Evolutionary conservation across 176 grass and related monocot genomes (phyloP), one percentile per base, ranked within the genome.

Genomic region (Eleusine indica): DNA sequence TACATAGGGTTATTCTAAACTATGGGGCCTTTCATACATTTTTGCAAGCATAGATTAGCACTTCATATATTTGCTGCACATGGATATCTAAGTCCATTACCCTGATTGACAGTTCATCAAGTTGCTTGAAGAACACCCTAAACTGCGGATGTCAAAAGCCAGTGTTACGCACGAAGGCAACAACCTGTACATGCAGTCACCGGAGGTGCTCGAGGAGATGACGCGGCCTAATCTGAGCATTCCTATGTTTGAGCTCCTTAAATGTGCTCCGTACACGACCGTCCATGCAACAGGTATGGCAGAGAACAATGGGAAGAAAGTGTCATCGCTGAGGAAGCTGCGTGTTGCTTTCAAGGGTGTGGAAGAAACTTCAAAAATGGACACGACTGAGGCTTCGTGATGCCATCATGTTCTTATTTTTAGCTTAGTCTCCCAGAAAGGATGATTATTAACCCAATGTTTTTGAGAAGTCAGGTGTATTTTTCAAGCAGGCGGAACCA

Each of bases 161-260:
- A 99, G 96, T 58, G 91, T 99, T 56, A 92, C 85, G 11, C 87
- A 89, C 30, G 84, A 71, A 85, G 89, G 93, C 51, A 90, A 94
- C 52, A 98, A 93, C 66, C 74, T 98, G 52, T 98, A 98, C 82
- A 95, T 94, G 95, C 95, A 98, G 78, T 85, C 95, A 61, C 95
- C 92, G 48, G 92, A 91, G 37, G 74, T 94, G 70, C 92, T 98
- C 21, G 92, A 94, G 85, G 86, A 91, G 87, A 94, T 94, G 91
- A 99, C 96, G 18, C 83, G 91, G 9, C 70, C 74, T 61, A 98
- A 98, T 81, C 87, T 98, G 32, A 61, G 74, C 42, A 30, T 91
- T 0, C 61, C 76, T 40, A 84, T 99, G 77, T 92, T 89, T 62
- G 89, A 99, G 35, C 91, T 99, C 51, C 72, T 99, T 54, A 87